Percentiles rank a stretch among this genome's conserved stretches.
Conservation (phyloP, 495 filamentous ascomycete species). For the Podospora appendiculata region DNA sequence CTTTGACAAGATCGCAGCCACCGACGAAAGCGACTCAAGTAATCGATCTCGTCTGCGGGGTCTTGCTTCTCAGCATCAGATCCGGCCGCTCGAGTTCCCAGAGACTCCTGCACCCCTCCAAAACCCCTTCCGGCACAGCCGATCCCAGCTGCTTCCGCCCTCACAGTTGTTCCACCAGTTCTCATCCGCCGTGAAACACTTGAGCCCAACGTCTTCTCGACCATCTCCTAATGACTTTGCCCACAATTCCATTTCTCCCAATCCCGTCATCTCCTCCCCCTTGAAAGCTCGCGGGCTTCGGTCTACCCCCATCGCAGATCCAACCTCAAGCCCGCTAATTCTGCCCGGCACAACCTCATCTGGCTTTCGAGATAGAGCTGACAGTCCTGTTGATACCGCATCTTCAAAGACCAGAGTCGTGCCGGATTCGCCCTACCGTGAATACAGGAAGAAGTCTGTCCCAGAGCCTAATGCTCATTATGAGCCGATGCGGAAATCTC, state of each 20-base stretch:
- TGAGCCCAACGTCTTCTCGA: constrained; percentile 42
- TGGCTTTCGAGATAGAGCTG: neutral
- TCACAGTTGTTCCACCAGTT: constrained; percentile 40
- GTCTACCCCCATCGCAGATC: constrained; percentile 20
- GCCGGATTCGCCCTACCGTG: constrained; percentile 16
- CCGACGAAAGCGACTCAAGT: constrained; percentile 1
- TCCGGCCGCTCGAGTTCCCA: constrained; percentile 14
- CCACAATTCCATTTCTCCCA: constrained; percentile 29
- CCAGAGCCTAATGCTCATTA: constrained; percentile 22
- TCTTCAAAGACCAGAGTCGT: constrained; percentile 12
- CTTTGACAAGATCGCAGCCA: constrained; percentile 1
- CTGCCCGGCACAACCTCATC: constrained; percentile 15
- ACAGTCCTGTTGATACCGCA: constrained; percentile 10
- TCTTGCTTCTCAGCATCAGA: constrained; percentile 7
- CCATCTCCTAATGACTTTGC: constrained; percentile 35
- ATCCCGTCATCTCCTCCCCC: constrained; percentile 32
- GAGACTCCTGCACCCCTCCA: constrained; percentile 33
- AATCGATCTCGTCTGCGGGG: constrained; percentile 2
- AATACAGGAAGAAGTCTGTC: constrained; percentile 5
- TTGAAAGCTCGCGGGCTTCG: constrained; percentile 34
- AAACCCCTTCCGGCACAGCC: constrained; percentile 32
- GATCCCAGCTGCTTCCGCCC: constrained; percentile 26
- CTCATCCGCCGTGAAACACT: constrained; percentile 31
- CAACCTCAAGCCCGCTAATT: constrained; percentile 29
- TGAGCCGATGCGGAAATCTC: constrained; percentile 26